Percentiles rank a stretch among this genome's conserved stretches.
These are phyloP conservation scores for Parastagonospora nodorum DNA, from an alignment of 2,329 filamentous ascomycete genomes.

Conservation along the genomic window DNA sequence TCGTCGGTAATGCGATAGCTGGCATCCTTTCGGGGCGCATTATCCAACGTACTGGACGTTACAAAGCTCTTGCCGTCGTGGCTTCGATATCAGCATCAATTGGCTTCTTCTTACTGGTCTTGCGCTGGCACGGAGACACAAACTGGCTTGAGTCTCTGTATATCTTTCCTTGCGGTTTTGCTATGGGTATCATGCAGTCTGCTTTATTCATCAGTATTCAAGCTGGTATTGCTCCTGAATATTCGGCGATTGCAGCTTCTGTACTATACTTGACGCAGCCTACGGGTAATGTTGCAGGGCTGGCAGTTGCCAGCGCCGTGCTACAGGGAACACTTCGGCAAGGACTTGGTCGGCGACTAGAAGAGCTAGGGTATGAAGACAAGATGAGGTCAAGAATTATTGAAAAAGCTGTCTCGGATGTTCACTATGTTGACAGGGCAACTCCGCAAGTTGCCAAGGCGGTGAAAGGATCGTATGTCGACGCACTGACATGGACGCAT, in stretches of 20 bases:
- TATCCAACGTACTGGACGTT: slow-evolving; percentile 28
- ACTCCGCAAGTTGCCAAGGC: slow-evolving; percentile 12
- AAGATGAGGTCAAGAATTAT: slow-evolving; percentile 19
- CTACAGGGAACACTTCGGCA: slow-evolving; percentile 24
- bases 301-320: slow-evolving; percentile 30
- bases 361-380: slow-evolving; percentile 9
- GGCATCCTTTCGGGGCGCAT: slow-evolving; percentile 62
- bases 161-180: slow-evolving; percentile 36
- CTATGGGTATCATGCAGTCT: slow-evolving; percentile 28
- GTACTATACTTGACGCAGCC: slow-evolving; percentile 24
- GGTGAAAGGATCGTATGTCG: slow-evolving; percentile 24
- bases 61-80: slow-evolving; percentile 25
- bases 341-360: slow-evolving; percentile 19
- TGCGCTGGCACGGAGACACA: slow-evolving; percentile 36
- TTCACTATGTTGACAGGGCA: slow-evolving; percentile 24
- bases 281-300: slow-evolving; percentile 24
- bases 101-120: slow-evolving; percentile 30
- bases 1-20: slow-evolving; percentile 69
- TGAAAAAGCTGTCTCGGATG: slow-evolving; percentile 22
- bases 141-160: slow-evolving; percentile 33
- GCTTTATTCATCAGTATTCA: slow-evolving; percentile 34
- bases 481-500: slow-evolving; percentile 31
- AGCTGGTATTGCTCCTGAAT: slow-evolving; percentile 23
- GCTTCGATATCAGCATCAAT: slow-evolving; percentile 21
- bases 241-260: slow-evolving; percentile 26